Conservation (phyloP, 306 rosid species). For the Prinsepia uniflora region DNA sequence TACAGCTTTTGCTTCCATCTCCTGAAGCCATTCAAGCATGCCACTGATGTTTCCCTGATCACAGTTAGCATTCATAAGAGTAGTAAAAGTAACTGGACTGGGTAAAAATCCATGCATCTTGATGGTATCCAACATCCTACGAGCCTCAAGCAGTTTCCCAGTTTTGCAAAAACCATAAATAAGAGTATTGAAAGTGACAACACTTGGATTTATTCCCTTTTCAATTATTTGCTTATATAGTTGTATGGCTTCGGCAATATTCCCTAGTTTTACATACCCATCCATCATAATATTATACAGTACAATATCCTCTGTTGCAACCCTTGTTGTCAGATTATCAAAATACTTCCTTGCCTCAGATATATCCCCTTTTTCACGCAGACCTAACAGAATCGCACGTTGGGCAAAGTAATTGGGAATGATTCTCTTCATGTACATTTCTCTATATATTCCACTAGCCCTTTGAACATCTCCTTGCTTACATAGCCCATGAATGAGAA, state of each 20-base stretch:
- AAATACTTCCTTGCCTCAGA: slow-evolving; percentile 47
- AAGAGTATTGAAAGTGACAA: slow-evolving; percentile 48
- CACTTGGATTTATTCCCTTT: slow-evolving; percentile 36
- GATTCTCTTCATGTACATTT: slow-evolving; percentile 40
- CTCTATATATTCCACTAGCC: slow-evolving; percentile 37
- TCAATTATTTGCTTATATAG: slow-evolving; percentile 33
- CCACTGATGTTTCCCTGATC: slow-evolving; percentile 33
- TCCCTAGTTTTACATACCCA: slow-evolving; percentile 38
- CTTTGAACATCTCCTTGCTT: slow-evolving; percentile 43
- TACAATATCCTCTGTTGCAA: slow-evolving; percentile 30
- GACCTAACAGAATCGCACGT: slow-evolving; percentile 36
- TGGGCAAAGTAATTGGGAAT: slow-evolving; percentile 37
- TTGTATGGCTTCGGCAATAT: slow-evolving; percentile 31
- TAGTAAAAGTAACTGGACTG: slow-evolving; percentile 44
- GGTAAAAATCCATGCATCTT: slow-evolving; percentile 40
- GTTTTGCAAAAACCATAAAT: slow-evolving; percentile 42
- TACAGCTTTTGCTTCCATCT: slow-evolving; percentile 41
- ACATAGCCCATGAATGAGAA: slow-evolving; percentile 47
- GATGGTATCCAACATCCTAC: slow-evolving; percentile 27
- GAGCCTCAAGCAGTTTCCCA: slow-evolving; percentile 40
- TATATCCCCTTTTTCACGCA: slow-evolving; percentile 34
- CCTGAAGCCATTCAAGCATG: slow-evolving; percentile 30
- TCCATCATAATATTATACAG: slow-evolving; percentile 51
- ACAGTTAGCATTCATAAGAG: slow-evolving; percentile 47
- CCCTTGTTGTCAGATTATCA: slow-evolving; percentile 22